Base-by-base conservation (phyloP, 2,329 filamentous ascomycete genomes). In the Fusarium sterilihyphosum region DNA sequence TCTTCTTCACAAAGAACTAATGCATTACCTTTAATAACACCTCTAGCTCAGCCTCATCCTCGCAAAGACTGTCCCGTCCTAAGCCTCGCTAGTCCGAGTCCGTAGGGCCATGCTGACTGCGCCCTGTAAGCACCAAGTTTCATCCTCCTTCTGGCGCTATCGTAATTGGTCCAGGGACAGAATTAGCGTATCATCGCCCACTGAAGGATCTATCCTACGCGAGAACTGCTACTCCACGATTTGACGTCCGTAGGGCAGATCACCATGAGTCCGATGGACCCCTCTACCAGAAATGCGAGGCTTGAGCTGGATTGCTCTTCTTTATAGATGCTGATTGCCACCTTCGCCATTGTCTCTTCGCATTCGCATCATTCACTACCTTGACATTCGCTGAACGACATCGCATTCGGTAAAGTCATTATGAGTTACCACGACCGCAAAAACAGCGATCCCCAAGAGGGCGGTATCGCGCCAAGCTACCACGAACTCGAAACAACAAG, bases 401-500 rank as follows among this genome's bases (percentile, higher is more conserved):
- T 37, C 13, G 26, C 43, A 18, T 6, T n/a, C 29, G 16, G 22
- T 10, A 22, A 20, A 37, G 10, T 6, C 43, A 37, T 5, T 2
- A 74, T 74, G 71, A 49, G 35, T 12, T 54, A 64, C 10, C 61
- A 65, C 31, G 41, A 74, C 40, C 49, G 46, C 3, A 57, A n/a
- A 6, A n/a, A 61, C 5, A 56, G 49, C 26, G 63, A 73, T 20
- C 67, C 67, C 41, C 38, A 52, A 38, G 52, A 29, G 11, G 46
- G n/a, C 16, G 37, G 57, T 24, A n/a, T 74, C 1, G 61, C 35
- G 1, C 72, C 72, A 18, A 49, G 50, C 24, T 61, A 67, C 12
- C 40, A 70, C 22, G 75, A 77, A 26, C 43, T 77, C n/a, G 67
- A 65, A 35, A 50, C 62, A 11, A 50, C 65, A 8, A 33, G 37